Evolutionary conservation across 2,329 filamentous ascomycete genomes (phyloP).

Genomic region (Calonectria multiphialidica): DNA sequence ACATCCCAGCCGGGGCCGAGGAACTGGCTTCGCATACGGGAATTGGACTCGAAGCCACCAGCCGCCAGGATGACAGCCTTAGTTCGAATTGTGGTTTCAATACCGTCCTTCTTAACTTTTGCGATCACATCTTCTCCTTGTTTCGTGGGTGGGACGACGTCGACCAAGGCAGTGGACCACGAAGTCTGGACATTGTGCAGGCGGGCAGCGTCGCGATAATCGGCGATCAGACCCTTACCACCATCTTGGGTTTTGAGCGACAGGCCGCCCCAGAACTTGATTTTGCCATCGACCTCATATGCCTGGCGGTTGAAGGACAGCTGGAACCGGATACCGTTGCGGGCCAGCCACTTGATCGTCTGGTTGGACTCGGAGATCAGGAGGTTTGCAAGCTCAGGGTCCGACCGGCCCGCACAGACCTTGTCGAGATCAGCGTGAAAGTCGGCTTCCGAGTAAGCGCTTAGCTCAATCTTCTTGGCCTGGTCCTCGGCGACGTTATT

Average conservation of each 20-base stretch:
- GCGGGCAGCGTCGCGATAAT: conserved; percentile 58
- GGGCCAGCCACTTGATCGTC: conserved; percentile 67
- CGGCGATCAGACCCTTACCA: conserved; percentile 68
- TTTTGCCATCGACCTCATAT: conserved; percentile 70
- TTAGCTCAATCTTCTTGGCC: conserved; percentile 66
- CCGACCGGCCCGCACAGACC: conserved; percentile 66
- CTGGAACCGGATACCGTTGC: conserved; percentile 67
- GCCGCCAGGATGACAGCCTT: conserved; percentile 66
- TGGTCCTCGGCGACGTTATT: conserved; percentile 65
- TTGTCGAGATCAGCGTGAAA: conserved; percentile 69
- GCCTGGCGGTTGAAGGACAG: conserved; percentile 75
- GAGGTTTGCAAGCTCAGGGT: conserved; percentile 59
- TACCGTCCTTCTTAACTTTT: conserved; percentile 44
- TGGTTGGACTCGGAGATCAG: conserved; percentile 65
- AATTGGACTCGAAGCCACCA: conserved; percentile 73
- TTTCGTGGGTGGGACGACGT: background rate
- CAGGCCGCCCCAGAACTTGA: conserved; percentile 77
- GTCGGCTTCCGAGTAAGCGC: conserved; percentile 65
- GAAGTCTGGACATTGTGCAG: conserved; percentile 56
- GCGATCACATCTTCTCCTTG: conserved; percentile 42
- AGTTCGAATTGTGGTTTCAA: conserved; percentile 45
- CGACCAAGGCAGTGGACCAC: conserved; percentile 60
- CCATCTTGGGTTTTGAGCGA: conserved; percentile 63
- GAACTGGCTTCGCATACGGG: conserved; percentile 66
- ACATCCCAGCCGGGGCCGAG: conserved; percentile 54